phyloP scores from a whole-genome alignment of 495 filamentous ascomycete genomes.

The Friedmanniomyces simplex region DNA sequence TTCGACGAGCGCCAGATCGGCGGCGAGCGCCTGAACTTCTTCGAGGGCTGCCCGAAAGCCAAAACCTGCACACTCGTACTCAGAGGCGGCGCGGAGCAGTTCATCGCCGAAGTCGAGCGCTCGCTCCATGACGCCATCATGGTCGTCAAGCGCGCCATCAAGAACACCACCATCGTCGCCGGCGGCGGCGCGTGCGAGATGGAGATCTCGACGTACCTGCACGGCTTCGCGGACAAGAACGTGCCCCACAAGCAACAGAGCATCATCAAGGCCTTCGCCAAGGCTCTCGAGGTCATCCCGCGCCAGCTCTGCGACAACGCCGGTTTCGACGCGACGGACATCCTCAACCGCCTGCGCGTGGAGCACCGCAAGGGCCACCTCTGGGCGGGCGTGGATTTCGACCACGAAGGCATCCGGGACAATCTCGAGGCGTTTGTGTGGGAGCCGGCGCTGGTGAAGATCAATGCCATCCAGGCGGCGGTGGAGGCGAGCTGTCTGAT shows the following conservation, averaged over 20 bases:
- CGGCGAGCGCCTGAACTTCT: slow-evolving; percentile 95
- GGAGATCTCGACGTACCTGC: slow-evolving; percentile 88
- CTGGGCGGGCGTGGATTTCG: slow-evolving; percentile 95
- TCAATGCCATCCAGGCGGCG: slow-evolving; percentile 93
- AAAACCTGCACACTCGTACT: slow-evolving; percentile 96
- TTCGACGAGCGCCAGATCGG: slow-evolving; percentile 98
- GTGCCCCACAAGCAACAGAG: slow-evolving; percentile 91
- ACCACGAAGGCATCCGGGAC: slow-evolving; percentile 79
- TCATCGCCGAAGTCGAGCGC: slow-evolving; percentile 96
- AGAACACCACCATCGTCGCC: slow-evolving; percentile 86
- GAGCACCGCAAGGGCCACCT: slow-evolving; percentile 83
- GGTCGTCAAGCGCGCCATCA: slow-evolving; percentile 95
- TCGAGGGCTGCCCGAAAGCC: slow-evolving; percentile 85
- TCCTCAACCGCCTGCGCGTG: slow-evolving; percentile 85
- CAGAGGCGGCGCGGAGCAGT: slow-evolving; percentile 93
- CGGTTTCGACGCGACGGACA: slow-evolving; percentile 95
- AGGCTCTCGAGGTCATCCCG: slow-evolving; percentile 93
- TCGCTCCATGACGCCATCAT: slow-evolving; percentile 98
- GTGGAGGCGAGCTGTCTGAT: slow-evolving; percentile 93
- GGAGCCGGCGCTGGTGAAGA: slow-evolving; percentile 93
- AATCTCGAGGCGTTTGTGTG: slow-evolving; percentile 93
- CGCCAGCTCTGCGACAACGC: slow-evolving; percentile 97
- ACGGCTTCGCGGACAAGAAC: slow-evolving; percentile 82
- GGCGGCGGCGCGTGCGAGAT: slow-evolving; percentile 94
- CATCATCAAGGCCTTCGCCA: slow-evolving; percentile 95